These are phyloP conservation scores for Candida buenavistaensis DNA, from an alignment of 1,139 yeast genomes.

Conservation along the genomic window DNA sequence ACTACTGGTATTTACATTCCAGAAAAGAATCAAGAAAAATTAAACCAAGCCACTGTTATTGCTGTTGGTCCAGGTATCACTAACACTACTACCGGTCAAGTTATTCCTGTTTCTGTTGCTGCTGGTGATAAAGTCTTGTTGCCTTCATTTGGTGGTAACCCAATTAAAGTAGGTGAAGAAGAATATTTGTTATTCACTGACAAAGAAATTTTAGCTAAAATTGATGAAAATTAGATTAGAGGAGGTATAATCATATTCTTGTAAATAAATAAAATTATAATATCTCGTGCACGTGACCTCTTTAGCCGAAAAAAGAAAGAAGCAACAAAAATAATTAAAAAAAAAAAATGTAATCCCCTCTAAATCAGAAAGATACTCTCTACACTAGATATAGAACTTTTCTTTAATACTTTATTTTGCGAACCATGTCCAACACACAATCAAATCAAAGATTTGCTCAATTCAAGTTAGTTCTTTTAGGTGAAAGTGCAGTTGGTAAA, in stretches of 20 bases:
- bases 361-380: too few species aligned
- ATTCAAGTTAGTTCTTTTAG: slow-evolving; percentile 46
- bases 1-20: slow-evolving; percentile 95
- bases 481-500: slow-evolving; percentile 53
- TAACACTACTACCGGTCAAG: slow-evolving; percentile 60
- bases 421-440: slow-evolving; percentile 3
- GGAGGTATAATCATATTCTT: neutral
- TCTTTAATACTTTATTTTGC: too few species aligned
- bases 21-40: slow-evolving; percentile 93
- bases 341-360: too few species aligned
- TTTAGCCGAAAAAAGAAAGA: too few species aligned
- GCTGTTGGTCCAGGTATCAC: slow-evolving; percentile 86
- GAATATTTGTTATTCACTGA: slow-evolving; percentile 82
- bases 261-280: slow-evolving; percentile 1
- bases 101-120: slow-evolving; percentile 69
- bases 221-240: slow-evolving; percentile 36
- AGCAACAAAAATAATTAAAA: too few species aligned
- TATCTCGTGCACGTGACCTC: too few species aligned
- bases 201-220: slow-evolving; percentile 90
- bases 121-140: slow-evolving; percentile 93
- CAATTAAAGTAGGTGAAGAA: slow-evolving; percentile 82
- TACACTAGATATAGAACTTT: too few species aligned
- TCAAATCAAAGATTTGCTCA: slow-evolving; percentile 28
- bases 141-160: slow-evolving; percentile 87
- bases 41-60: slow-evolving; percentile 77